phyloP scores from a whole-genome alignment of 2,329 filamentous ascomycete genomes.

The Aspergillus unguis region DNA sequence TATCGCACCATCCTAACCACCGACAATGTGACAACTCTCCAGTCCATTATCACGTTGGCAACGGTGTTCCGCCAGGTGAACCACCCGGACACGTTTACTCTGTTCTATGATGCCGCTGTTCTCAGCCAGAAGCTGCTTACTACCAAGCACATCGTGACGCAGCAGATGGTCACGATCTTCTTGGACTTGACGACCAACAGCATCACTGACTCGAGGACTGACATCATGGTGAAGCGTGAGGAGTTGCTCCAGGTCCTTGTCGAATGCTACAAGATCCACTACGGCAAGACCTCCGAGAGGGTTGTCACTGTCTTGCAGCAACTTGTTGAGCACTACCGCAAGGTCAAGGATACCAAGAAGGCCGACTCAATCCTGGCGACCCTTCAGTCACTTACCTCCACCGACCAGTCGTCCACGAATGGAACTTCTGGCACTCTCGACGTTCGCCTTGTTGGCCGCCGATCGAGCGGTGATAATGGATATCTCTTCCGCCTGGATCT shows the following conservation, averaged over 20 bases:
- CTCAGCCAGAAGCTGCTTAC: conserved; percentile 40
- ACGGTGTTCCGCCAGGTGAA: conserved; percentile 39
- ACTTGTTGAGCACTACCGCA: conserved; percentile 49
- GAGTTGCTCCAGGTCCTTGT: conserved; percentile 49
- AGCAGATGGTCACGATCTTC: conserved; percentile 46
- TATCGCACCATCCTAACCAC: conserved; percentile 30
- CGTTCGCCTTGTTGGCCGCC: conserved; percentile 35
- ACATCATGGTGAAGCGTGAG: conserved; percentile 41
- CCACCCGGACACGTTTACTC: conserved; percentile 30
- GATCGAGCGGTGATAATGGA: conserved; percentile 15
- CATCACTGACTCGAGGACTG: conserved; percentile 27
- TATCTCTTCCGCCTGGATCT: conserved; percentile 34
- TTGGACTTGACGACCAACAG: conserved; percentile 43
- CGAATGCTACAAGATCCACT: conserved; percentile 48
- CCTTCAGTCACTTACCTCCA: conserved; percentile 28
- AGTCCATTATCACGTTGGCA: conserved; percentile 39
- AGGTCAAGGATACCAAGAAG: conserved; percentile 48
- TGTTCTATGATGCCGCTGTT: conserved; percentile 46
- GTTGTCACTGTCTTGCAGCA: conserved; percentile 45
- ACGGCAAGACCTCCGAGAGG: conserved; percentile 46
- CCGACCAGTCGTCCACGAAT: conserved; percentile 17
- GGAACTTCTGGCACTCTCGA: conserved; percentile 25
- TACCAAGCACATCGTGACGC: conserved; percentile 44
- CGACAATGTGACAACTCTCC: conserved; percentile 47
- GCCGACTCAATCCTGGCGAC: conserved; percentile 35